These are phyloP conservation scores for Artomyces pyxidatus DNA, from an alignment of 768 basidiomycete genomes.

Conservation along the genomic window DNA sequence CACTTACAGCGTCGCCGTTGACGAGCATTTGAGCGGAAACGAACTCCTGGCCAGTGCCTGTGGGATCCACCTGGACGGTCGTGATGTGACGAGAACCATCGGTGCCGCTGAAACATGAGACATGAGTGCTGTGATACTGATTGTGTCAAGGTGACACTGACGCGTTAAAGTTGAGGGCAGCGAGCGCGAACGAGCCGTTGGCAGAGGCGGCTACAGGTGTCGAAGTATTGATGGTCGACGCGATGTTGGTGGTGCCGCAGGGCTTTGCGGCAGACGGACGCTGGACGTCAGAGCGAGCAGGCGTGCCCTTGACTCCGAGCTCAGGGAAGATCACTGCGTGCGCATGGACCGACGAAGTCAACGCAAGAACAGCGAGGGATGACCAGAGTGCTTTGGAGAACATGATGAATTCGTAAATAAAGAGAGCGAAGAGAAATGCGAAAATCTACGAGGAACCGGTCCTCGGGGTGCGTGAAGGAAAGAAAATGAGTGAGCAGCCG, in stretches of 20 bases:
- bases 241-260: conserved; percentile 38
- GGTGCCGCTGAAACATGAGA: no score
- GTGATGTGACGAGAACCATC: conserved; percentile 42
- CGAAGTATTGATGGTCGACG: conserved; percentile 31
- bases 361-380: conserved; percentile 24
- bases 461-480: no score
- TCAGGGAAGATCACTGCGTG: conserved; percentile 37
- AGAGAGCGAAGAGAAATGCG: no score
- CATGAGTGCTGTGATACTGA: no score
- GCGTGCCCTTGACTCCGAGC: conserved; percentile 26
- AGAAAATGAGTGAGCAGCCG: no score
- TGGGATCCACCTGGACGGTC: conserved; percentile 36
- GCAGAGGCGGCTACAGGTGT: conserved; percentile 19
- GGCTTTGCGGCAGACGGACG: conserved; percentile 23
- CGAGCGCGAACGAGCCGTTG: conserved; percentile 34
- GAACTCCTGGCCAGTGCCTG: conserved; percentile 27
- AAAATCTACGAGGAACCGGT: no score
- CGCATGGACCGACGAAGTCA: conserved; percentile 30
- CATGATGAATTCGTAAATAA: conserved; percentile 12
- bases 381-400: conserved; percentile 23
- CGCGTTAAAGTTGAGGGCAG: conserved; percentile 40
- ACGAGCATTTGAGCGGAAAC: conserved; percentile 31
- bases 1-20: conserved; percentile 42
- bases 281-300: conserved; percentile 22
- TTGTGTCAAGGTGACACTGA: no score